Conservation (phyloP, 495 filamentous ascomycete genomes). For the Cladorrhinum samala region DNA sequence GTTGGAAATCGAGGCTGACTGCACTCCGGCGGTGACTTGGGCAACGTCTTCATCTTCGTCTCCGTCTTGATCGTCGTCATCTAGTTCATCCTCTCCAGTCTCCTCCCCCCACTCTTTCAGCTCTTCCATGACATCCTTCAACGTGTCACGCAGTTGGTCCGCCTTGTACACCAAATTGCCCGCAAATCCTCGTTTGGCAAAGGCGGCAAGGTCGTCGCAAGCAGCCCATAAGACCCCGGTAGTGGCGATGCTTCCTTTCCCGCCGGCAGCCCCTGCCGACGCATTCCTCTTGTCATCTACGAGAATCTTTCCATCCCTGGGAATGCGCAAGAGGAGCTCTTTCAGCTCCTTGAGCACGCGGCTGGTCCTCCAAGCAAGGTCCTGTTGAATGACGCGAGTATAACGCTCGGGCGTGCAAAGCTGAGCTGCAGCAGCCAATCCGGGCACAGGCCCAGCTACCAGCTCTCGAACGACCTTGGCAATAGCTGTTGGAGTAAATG, state of each 20-base stretch:
- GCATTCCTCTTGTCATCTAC: conserved; percentile 38
- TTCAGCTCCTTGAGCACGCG: conserved; percentile 43
- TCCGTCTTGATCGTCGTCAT: conserved; percentile 34
- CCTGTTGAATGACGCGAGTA: conserved; percentile 52
- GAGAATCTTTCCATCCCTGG: conserved; percentile 41
- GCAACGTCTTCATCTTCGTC: conserved; percentile 26
- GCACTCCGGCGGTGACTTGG: conserved; percentile 17
- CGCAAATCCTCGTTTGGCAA: conserved; percentile 58
- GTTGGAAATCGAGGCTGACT: conserved; percentile 9
- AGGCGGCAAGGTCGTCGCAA: conserved; percentile 62
- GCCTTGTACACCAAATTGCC: conserved; percentile 56
- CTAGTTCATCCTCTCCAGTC: conserved; percentile 43
- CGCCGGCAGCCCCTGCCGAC: conserved; percentile 23
- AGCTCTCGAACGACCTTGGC: conserved; percentile 58
- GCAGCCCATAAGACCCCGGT: conserved; percentile 62
- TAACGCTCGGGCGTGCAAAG: conserved; percentile 52
- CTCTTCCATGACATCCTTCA: conserved; percentile 77
- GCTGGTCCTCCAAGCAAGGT: conserved; percentile 43
- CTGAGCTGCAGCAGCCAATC: conserved; percentile 61
- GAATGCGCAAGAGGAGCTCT: conserved; percentile 39
- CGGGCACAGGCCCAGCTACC: conserved; percentile 59
- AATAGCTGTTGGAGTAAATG: conserved; percentile 75
- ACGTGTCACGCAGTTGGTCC: conserved; percentile 60
- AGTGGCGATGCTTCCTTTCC: conserved; percentile 49
- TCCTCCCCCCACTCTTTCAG: conserved; percentile 81